A percentile compares a stretch with the other conserved stretches of the same genome.
Evolutionary conservation across 1,284 basidiomycete genomes (phyloP).

Genomic region (Abortiporus biennis): DNA sequence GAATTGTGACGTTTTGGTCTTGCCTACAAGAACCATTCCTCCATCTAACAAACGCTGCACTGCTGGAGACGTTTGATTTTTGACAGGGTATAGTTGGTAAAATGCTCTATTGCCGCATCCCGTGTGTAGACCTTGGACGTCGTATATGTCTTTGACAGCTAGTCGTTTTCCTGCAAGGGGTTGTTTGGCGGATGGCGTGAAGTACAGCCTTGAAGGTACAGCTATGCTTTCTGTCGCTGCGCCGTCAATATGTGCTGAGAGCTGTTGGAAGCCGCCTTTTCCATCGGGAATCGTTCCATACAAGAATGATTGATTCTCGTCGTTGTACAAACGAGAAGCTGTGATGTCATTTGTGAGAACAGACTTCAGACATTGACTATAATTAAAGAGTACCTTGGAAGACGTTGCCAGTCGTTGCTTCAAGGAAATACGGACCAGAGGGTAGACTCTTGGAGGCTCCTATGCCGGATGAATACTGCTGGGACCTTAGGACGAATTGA

Average conservation of each 20-base stretch:
- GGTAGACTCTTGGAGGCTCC: constrained; percentile 14
- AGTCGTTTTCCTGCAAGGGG: constrained; percentile 26
- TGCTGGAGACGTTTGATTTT: constrained; percentile 33
- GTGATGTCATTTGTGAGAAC: background rate
- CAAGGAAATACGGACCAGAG: constrained; percentile 24
- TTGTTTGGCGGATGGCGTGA: constrained; percentile 21
- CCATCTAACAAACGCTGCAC: constrained; percentile 39
- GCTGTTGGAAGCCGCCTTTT: constrained; percentile 18
- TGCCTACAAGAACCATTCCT: constrained; percentile 45
- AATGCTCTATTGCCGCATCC: constrained; percentile 28
- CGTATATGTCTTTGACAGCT: constrained; percentile 28
- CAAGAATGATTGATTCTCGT: constrained; percentile 24
- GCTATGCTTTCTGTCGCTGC: constrained; percentile 23
- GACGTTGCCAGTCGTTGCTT: constrained; percentile 18
- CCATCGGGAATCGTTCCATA: constrained; percentile 23
- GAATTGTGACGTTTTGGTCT: constrained; percentile 50
- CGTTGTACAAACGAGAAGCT: constrained; percentile 24
- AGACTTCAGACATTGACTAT: background rate
- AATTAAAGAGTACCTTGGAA: constrained; percentile 18
- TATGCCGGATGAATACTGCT: constrained; percentile 11
- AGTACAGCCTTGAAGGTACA: constrained; percentile 26
- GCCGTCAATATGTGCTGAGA: constrained; percentile 20
- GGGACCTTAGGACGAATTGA: constrained; percentile 16
- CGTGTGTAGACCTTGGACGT: constrained; percentile 23
- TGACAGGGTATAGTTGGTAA: constrained; percentile 24